These are phyloP conservation scores for Calycina herbarum DNA, from an alignment of 2,329 filamentous ascomycete species.

Conservation along the genomic window DNA sequence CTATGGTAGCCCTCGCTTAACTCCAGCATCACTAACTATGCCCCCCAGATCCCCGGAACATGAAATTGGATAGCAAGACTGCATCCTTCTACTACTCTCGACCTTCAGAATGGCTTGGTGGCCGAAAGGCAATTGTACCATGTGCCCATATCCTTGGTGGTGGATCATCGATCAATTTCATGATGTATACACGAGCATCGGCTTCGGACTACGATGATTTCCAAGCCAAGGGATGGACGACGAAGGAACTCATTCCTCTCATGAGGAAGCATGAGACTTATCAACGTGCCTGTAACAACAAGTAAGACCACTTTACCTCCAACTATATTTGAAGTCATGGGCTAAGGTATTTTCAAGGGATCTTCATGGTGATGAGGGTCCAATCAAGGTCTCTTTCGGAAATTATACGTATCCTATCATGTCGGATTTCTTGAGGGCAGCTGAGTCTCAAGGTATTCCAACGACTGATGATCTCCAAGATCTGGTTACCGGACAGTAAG, in stretches of 20 bases:
- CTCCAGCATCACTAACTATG: conserved; percentile 27
- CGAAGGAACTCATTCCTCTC: conserved; percentile 53
- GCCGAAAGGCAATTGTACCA: conserved; percentile 50
- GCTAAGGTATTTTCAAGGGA: conserved; percentile 44
- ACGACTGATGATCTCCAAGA: conserved; percentile 77
- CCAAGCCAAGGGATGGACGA: conserved; percentile 53
- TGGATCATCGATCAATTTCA: conserved; percentile 60
- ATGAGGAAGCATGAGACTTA: conserved; percentile 62
- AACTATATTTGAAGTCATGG: neutral
- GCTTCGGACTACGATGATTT: conserved; percentile 53
- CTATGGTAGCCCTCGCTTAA: conserved; percentile 43
- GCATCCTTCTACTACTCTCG: conserved; percentile 74
- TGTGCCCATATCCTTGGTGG: conserved; percentile 58
- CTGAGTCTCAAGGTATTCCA: conserved; percentile 73
- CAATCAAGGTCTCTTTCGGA: conserved; percentile 66
- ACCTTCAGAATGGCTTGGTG: conserved; percentile 56
- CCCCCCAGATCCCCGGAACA: conserved; percentile 32
- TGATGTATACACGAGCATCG: conserved; percentile 52
- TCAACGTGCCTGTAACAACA: conserved; percentile 54
- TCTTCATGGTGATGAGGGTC: conserved; percentile 74
- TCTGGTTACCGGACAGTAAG: conserved; percentile 56
- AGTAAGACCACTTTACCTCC: conserved; percentile 36
- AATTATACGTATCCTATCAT: conserved; percentile 71
- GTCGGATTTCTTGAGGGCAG: conserved; percentile 74
- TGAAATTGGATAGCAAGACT: conserved; percentile 47